These are phyloP conservation scores for Picochlorum sp. DNA, from an alignment of 139 green algal genomes.

Conservation along the genomic window DNA sequence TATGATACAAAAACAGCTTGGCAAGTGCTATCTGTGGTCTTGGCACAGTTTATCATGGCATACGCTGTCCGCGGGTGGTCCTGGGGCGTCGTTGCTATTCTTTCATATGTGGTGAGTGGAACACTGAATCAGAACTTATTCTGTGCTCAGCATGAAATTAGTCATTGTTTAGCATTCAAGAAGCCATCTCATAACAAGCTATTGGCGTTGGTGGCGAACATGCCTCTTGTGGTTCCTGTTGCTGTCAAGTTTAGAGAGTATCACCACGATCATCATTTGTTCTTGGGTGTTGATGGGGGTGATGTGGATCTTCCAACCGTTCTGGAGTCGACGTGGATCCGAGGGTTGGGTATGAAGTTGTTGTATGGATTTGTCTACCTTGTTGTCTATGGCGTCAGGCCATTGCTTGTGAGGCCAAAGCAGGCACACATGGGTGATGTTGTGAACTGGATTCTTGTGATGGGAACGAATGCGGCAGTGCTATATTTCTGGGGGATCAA, in stretches of 20 bases:
- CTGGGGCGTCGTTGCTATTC: constrained; percentile 34
- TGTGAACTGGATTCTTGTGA: constrained; percentile 36
- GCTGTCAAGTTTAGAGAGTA: constrained; percentile 60
- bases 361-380: constrained; percentile 43
- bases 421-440: constrained; percentile 28
- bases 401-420: constrained; percentile 54
- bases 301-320: constrained; percentile 54
- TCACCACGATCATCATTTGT: constrained; percentile 66
- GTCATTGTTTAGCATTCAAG: constrained; percentile 53
- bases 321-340: constrained; percentile 34
- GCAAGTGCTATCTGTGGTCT: constrained; percentile 41
- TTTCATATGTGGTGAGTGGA: constrained; percentile 41
- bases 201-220: constrained; percentile 50
- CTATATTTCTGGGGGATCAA: constrained; percentile 45
- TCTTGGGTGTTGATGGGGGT: constrained; percentile 50
- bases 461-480: constrained; percentile 37
- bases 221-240: constrained; percentile 49
- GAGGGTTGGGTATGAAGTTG: constrained; percentile 29
- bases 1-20: constrained; percentile 43
- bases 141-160: constrained; percentile 59
- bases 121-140: constrained; percentile 62
- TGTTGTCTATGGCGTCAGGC: constrained; percentile 54
- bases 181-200: constrained; percentile 43
- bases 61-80: constrained; percentile 31
- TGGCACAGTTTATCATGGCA: constrained; percentile 41